Percentiles rank a stretch among this genome's conserved stretches.
These are phyloP conservation scores for Coemansia sp. DNA, from an alignment of 192 early-diverging fungal species.

Conservation along the genomic window DNA sequence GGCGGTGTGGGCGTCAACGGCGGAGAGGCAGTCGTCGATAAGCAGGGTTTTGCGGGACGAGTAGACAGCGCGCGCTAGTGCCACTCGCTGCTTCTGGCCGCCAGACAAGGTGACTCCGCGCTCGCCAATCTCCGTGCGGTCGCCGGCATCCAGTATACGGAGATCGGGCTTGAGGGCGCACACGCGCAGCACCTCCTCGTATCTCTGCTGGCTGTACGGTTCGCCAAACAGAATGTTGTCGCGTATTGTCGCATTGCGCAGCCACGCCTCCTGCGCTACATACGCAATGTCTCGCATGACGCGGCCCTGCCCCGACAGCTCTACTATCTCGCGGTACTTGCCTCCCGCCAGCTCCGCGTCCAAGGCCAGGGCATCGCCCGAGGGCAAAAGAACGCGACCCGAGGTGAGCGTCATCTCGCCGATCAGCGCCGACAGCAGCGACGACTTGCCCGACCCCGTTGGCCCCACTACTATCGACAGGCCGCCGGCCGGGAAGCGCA, in stretches of 20 bases:
- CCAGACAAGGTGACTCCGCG: conserved; percentile 81
- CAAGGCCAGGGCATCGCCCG: conserved; percentile 11
- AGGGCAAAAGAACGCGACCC: conserved; percentile 42
- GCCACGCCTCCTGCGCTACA: conserved; percentile 78
- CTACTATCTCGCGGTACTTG: conserved; percentile 20
- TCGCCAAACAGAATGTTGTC: conserved; percentile 88
- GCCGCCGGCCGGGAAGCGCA: conserved; percentile 65
- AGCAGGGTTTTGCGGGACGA: conserved; percentile 62
- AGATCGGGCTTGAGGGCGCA: conserved; percentile 87
- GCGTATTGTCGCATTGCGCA: conserved; percentile 72
- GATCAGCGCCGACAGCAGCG: conserved; percentile 74
- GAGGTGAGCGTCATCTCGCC: conserved; percentile 67
- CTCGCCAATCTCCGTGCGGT: conserved; percentile 93
- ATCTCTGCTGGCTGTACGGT: conserved; percentile 68
- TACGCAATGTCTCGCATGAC: conserved; percentile 72
- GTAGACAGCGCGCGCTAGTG: conserved; percentile 87
- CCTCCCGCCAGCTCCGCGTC: conserved; percentile 1
- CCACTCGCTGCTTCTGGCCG: conserved; percentile 85
- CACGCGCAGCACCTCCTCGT: conserved; percentile 74
- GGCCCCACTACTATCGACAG: conserved; percentile 79
- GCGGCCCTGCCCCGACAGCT: conserved; percentile 37
- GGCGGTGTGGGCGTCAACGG: conserved; percentile 94
- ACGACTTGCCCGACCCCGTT: conserved; percentile 90
- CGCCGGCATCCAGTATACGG: conserved; percentile 78
- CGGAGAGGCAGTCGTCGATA: conserved; percentile 88